Evolutionary conservation across 2,329 filamentous ascomycete species (phyloP).

Genomic region (Colletotrichum euphorbiae): DNA sequence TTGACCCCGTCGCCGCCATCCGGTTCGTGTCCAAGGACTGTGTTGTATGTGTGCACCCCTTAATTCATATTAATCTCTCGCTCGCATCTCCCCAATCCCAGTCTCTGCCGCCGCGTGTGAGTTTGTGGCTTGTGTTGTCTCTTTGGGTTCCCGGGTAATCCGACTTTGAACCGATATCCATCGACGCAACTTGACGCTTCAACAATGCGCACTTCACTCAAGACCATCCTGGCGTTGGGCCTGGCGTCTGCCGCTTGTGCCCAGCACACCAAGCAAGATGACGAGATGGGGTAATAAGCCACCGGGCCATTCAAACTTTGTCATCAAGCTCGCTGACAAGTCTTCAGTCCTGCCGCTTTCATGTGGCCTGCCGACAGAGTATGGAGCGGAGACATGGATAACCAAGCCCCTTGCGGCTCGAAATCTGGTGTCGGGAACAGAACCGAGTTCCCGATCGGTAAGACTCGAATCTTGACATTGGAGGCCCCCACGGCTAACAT

Average conservation of each 20-base stretch:
- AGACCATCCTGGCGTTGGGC: slow-evolving; percentile 26
- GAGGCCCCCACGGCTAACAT: not conserved
- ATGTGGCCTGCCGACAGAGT: slow-evolving; percentile 65
- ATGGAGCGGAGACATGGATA: slow-evolving; percentile 63
- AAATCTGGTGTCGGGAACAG: slow-evolving; percentile 55
- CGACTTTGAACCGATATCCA: slow-evolving; percentile 4
- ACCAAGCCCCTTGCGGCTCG: slow-evolving; percentile 65
- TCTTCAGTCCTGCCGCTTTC: slow-evolving; percentile 60
- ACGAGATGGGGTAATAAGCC: slow-evolving; percentile 40
- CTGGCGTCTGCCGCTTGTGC: slow-evolving; percentile 21
- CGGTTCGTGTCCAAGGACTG: slow-evolving; percentile 17
- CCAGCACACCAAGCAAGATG: slow-evolving; percentile 32
- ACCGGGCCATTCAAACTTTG: not conserved
- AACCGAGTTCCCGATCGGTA: slow-evolving; percentile 64
- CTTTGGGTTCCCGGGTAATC: slow-evolving; percentile 8
- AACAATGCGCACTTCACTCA: slow-evolving; percentile 23
- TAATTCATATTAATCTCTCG: slow-evolving; percentile 18
- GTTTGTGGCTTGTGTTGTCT: slow-evolving; percentile 1
- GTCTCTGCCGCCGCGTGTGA: slow-evolving; percentile 3
- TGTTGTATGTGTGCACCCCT: slow-evolving; percentile 5
- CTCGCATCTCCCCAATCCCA: slow-evolving; percentile 6
- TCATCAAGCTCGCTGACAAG: slow-evolving; percentile 41
- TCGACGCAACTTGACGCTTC: not conserved
- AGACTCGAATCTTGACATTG: slow-evolving; percentile 22
- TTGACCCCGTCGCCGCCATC: slow-evolving; percentile 22